Conservation (phyloP, 2,329 filamentous ascomycete species). For the Sporothrix mexicana region DNA sequence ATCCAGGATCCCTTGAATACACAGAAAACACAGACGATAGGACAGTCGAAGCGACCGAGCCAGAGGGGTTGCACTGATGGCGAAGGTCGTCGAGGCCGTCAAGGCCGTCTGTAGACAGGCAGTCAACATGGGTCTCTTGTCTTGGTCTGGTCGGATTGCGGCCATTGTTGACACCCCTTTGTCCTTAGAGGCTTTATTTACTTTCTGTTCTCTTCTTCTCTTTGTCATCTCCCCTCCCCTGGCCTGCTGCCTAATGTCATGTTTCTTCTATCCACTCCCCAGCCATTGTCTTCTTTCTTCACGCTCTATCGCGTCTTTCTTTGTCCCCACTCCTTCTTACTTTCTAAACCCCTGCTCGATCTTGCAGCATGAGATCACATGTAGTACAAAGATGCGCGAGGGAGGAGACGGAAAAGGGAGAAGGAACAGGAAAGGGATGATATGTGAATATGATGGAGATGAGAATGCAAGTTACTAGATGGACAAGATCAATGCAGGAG, state of each 20-base stretch:
- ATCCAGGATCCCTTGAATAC: not conserved
- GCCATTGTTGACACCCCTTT: not conserved
- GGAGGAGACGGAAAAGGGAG: not conserved
- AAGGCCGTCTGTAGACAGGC: too few relatives aligned
- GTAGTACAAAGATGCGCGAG: slow-evolving; percentile 10
- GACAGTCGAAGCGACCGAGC: not conserved
- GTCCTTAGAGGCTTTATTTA: not conserved
- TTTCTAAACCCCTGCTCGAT: slow-evolving; percentile 4
- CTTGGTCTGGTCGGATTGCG: not conserved
- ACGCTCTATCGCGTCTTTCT: not conserved
- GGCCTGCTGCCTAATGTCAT: not conserved
- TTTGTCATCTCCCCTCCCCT: not conserved
- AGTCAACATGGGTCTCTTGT: too few relatives aligned
- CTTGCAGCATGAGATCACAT: slow-evolving; percentile 10
- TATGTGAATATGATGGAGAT: not conserved
- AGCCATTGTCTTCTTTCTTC: not conserved
- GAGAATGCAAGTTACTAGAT: too few relatives aligned
- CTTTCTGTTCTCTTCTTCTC: not conserved
- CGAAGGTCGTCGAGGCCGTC: not conserved
- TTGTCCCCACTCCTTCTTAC: not conserved
- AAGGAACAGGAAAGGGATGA: not conserved
- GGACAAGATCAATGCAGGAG: not conserved
- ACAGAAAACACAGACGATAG: not conserved
- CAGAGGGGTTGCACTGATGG: not conserved
- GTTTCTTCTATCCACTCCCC: not conserved